A percentile compares a stretch with the other conserved stretches of the same genome.
Evolutionary conservation across 2,329 filamentous ascomycete species (phyloP).

Genomic region (Endothia cerciana): DNA sequence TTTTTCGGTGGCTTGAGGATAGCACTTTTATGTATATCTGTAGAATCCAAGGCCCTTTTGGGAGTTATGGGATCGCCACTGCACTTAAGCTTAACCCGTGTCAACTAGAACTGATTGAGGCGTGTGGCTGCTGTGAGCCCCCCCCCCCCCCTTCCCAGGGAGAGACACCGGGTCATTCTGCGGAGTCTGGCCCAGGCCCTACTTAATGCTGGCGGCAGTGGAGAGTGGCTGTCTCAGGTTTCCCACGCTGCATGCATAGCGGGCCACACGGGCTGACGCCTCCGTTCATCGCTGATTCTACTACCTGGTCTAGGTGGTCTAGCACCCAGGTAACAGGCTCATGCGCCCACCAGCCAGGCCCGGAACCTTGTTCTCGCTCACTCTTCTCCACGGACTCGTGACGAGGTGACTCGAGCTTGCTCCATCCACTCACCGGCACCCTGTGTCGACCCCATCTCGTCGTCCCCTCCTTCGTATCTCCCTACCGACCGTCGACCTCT

Average conservation of each 20-base stretch:
- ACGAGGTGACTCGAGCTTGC: not conserved
- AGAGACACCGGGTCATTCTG: not conserved
- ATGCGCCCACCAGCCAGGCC: slow-evolving; percentile 4
- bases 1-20: not conserved
- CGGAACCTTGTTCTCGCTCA: not conserved
- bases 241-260: not conserved
- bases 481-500: not conserved
- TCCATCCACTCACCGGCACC: not conserved
- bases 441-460: not conserved
- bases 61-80: not conserved
- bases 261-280: not conserved
- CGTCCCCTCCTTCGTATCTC: not conserved
- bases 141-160: too few species aligned
- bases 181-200: not conserved
- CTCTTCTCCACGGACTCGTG: slow-evolving; percentile 7
- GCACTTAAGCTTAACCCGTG: too few species aligned
- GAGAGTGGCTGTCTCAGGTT: slow-evolving; percentile 1
- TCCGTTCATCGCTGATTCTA: not conserved
- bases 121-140: not conserved
- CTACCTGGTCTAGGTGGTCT: not conserved
- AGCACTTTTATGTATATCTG: not conserved
- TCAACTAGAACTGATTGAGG: not conserved
- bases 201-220: slow-evolving; percentile 6
- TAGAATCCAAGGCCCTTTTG: not conserved
- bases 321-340: not conserved